These are phyloP conservation scores for Citrus cavaleriei DNA, from an alignment of 345 rosid species.

Conservation along the genomic window DNA sequence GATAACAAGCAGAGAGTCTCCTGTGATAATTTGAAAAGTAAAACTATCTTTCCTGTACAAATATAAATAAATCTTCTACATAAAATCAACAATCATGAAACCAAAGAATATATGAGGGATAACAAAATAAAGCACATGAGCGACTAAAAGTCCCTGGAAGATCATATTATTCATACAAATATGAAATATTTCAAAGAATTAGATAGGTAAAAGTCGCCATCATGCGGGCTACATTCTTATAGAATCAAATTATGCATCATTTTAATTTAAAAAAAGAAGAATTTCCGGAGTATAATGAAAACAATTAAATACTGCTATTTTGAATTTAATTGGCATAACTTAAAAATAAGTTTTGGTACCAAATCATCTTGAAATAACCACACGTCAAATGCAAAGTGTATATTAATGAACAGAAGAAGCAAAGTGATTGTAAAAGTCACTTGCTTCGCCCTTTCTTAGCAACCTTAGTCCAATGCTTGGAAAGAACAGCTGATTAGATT, in stretches of 20 bases:
- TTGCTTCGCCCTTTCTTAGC: constrained; percentile 44
- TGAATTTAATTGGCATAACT: not conserved
- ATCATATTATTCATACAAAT: not conserved
- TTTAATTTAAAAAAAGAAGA: not conserved
- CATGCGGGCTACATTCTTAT: not conserved
- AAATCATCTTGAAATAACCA: not conserved
- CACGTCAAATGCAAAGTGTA: too few species aligned
- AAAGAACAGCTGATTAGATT: too few species aligned
- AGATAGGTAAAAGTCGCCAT: not conserved
- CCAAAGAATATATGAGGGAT: not conserved
- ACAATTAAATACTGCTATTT: not conserved
- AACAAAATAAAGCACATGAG: not conserved
- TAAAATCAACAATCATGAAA: not conserved
- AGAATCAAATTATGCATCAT: not conserved
- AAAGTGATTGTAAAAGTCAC: not conserved
- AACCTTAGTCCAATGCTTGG: constrained; percentile 88
- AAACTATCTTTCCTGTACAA: not conserved
- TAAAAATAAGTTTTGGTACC: not conserved
- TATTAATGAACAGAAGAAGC: not conserved
- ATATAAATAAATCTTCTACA: not conserved
- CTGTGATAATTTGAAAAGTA: not conserved
- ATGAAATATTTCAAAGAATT: not conserved
- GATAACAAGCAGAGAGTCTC: not conserved
- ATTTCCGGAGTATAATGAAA: not conserved
- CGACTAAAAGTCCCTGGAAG: not conserved